A percentile compares a stretch with the other conserved stretches of the same genome.
phyloP scores from a whole-genome alignment of 352 stramenopile species.

The Pythium sp. region DNA sequence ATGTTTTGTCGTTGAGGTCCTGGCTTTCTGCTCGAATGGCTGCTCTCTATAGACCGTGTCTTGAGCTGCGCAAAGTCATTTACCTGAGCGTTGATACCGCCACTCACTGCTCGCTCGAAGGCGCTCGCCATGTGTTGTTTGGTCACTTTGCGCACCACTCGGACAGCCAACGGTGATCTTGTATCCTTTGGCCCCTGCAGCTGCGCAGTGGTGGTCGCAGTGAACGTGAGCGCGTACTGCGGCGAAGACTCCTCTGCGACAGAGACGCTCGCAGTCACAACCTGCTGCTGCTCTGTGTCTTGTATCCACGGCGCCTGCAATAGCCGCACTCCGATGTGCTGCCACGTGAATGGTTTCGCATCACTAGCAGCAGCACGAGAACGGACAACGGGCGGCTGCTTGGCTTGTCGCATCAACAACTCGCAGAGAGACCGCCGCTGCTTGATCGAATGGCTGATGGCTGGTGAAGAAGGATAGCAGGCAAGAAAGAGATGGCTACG shows the following conservation, averaged over 20 bases:
- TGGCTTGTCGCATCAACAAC: conserved; percentile 3
- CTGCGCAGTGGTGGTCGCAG: conserved; percentile 6
- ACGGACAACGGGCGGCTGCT: not conserved
- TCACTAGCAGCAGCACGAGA: not conserved
- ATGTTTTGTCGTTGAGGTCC: not conserved
- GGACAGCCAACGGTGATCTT: not conserved
- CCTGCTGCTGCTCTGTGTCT: conserved; percentile 17
- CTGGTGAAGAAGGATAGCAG: too few species aligned
- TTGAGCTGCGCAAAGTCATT: conserved; percentile 12
- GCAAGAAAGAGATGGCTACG: not conserved
- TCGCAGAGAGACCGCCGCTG: not conserved
- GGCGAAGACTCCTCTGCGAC: conserved; percentile 37
- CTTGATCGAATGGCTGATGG: not conserved
- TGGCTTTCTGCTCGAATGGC: not conserved
- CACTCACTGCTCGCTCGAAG: conserved; percentile 36
- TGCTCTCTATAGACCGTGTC: not conserved
- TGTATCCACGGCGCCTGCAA: conserved; percentile 26
- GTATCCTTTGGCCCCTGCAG: not conserved
- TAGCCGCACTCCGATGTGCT: conserved; percentile 18
- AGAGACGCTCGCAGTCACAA: conserved; percentile 18
- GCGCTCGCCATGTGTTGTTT: conserved; percentile 45
- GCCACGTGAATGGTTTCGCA: conserved; percentile 21
- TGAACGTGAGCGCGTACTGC: conserved; percentile 45
- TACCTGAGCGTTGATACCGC: not conserved
- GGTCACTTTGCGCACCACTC: conserved; percentile 27